Conservation (phyloP, 768 basidiomycete genomes). For the Pleurotus cornucopiae region DNA sequence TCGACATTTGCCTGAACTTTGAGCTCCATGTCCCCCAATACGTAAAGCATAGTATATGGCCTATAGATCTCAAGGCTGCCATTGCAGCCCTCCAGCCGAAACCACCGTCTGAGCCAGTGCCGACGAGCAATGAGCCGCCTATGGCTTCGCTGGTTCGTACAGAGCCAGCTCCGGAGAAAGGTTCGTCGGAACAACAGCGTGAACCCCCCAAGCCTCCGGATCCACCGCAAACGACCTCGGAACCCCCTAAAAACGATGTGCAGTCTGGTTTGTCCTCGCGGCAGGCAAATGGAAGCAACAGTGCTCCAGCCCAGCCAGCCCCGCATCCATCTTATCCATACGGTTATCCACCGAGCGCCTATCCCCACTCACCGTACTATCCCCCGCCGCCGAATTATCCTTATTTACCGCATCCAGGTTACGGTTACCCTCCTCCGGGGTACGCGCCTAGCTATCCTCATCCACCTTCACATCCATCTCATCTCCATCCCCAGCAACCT, state of each 20-base stretch:
- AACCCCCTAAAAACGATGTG: slow-evolving; percentile 13
- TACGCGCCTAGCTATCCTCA: slow-evolving; percentile 27
- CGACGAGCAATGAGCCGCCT: slow-evolving; percentile 17
- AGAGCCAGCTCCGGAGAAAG: slow-evolving; percentile 20
- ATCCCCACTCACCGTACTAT: slow-evolving; percentile 44
- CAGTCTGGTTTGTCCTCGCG: slow-evolving; percentile 17
- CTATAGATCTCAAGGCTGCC: slow-evolving; percentile 59
- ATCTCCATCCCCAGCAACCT: slow-evolving; percentile 17
- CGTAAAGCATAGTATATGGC: slow-evolving; percentile 68
- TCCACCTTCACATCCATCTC: slow-evolving; percentile 18
- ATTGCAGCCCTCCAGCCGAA: slow-evolving; percentile 45
- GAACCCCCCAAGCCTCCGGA: slow-evolving; percentile 16
- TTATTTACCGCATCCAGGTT: slow-evolving; percentile 56
- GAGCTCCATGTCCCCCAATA: slow-evolving; percentile 66
- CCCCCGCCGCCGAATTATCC: slow-evolving; percentile 57
- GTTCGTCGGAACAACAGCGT: slow-evolving; percentile 16
- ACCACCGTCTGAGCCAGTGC: slow-evolving; percentile 18
- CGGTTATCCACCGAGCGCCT: slow-evolving; percentile 27
- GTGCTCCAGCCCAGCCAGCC: slow-evolving; percentile 10
- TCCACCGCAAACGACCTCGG: slow-evolving; percentile 12
- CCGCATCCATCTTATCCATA: slow-evolving; percentile 43
- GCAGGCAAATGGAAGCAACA: slow-evolving; percentile 11
- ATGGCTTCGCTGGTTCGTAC: slow-evolving; percentile 16
- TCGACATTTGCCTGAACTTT: slow-evolving; percentile 74
- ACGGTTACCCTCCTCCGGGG: slow-evolving; percentile 27